Evolutionary conservation across 345 rosid species (phyloP).

Genomic region (Aethionema arabicum): DNA sequence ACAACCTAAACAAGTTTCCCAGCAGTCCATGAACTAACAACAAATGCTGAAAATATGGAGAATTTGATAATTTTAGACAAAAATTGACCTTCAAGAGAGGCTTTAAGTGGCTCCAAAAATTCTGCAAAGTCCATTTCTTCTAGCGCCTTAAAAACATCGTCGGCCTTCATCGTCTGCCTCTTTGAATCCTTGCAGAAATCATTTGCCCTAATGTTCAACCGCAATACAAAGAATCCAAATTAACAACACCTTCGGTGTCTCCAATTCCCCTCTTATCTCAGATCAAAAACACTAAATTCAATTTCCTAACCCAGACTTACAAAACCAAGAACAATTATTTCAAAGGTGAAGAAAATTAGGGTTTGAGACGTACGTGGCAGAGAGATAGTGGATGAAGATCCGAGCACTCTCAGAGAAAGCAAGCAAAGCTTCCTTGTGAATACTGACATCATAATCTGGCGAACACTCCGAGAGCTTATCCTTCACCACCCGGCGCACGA

Average conservation of each 20-base stretch:
- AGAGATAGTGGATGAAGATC: conserved; percentile 75
- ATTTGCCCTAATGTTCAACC: conserved; percentile 50
- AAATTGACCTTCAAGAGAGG: conserved; percentile 51
- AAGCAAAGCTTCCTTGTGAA: conserved; percentile 40
- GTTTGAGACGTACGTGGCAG: conserved; percentile 54
- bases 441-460: conserved; percentile 54
- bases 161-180: conserved; percentile 67
- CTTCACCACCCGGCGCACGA: conserved; percentile 88
- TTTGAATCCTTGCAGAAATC: conserved; percentile 66
- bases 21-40: background rate
- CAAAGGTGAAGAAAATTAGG: conserved; percentile 17
- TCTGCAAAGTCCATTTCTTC: conserved; percentile 74
- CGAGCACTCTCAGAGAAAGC: conserved; percentile 53
- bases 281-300: background rate
- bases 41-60: background rate
- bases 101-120: conserved; percentile 58
- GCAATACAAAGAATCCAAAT: background rate
- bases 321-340: background rate
- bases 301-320: background rate
- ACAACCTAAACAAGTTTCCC: conserved; percentile 11
- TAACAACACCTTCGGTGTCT: background rate
- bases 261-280: background rate
- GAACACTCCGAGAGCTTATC: conserved; percentile 75
- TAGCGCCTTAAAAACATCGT: conserved; percentile 57
- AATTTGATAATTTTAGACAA: background rate